Conservation (phyloP, 2,329 filamentous ascomycete genomes). For the Nectriaceae sp. region DNA sequence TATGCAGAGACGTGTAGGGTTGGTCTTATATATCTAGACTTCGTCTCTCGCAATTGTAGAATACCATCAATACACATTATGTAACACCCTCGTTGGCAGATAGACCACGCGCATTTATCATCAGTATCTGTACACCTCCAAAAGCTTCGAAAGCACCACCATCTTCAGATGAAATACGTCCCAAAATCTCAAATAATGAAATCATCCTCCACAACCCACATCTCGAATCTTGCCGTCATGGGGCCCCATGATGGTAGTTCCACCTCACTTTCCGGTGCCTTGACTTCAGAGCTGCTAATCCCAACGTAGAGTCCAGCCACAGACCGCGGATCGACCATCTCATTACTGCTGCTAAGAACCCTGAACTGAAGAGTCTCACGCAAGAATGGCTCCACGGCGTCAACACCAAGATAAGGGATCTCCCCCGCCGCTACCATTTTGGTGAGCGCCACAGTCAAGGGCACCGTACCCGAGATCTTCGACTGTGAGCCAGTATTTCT, state of each 20-base stretch:
- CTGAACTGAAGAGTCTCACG: slow-evolving; percentile 37
- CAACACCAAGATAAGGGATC: slow-evolving; percentile 40
- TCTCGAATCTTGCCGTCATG: slow-evolving; percentile 20
- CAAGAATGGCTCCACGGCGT: slow-evolving; percentile 45
- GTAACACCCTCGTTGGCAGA: not conserved
- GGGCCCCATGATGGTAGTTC: slow-evolving; percentile 33
- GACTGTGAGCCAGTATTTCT: slow-evolving; percentile 33
- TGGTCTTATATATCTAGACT: no score
- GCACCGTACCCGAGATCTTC: slow-evolving; percentile 51
- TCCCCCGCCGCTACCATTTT: slow-evolving; percentile 40
- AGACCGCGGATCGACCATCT: slow-evolving; percentile 23
- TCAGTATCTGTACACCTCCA: not conserved
- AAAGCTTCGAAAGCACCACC: not conserved
- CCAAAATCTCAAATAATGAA: not conserved
- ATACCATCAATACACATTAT: slow-evolving; percentile 1
- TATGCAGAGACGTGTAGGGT: no score
- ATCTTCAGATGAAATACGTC: not conserved
- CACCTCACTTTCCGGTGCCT: slow-evolving; percentile 21
- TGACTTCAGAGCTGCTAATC: slow-evolving; percentile 34
- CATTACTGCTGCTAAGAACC: slow-evolving; percentile 29
- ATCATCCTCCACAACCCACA: slow-evolving; percentile 21
- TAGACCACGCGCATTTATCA: not conserved
- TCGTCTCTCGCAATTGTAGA: no score
- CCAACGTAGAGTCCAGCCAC: slow-evolving; percentile 33
- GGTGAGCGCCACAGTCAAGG: slow-evolving; percentile 52